phyloP scores from a whole-genome alignment of 257 asterid genomes.

The Fraxinus pennsylvanica region DNA sequence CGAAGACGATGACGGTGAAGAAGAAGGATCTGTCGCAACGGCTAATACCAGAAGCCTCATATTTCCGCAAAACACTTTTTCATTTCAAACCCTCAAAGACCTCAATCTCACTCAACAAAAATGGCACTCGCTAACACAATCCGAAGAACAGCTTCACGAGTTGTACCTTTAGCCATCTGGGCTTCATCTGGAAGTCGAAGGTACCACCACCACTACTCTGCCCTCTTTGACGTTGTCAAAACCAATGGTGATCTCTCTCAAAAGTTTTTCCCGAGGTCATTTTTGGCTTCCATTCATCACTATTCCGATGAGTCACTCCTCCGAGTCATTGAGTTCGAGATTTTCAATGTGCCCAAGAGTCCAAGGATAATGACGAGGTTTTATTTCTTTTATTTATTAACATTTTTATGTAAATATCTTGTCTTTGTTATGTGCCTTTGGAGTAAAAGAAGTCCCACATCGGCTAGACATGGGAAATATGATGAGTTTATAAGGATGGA shows the following conservation, averaged over 20 bases:
- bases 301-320: conserved; percentile 27
- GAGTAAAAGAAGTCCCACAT: too few species aligned
- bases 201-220: conserved; percentile 38
- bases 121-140: conserved; percentile 52
- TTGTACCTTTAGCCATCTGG: conserved; percentile 50
- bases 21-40: too few species aligned
- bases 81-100: not conserved
- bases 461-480: too few species aligned
- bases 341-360: conserved; percentile 49
- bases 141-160: conserved; percentile 52
- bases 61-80: not conserved
- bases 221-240: conserved; percentile 44
- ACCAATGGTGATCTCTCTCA: conserved; percentile 22
- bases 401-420: not conserved
- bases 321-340: conserved; percentile 43
- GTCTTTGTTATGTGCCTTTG: not conserved
- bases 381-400: not conserved
- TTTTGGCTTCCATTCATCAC: conserved; percentile 46
- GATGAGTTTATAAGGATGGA: too few species aligned
- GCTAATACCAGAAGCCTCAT: not conserved
- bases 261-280: conserved; percentile 31
- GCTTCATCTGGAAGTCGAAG: conserved; percentile 44
- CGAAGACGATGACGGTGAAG: too few species aligned
- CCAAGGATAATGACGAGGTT: conserved; percentile 35
- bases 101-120: not conserved